These are phyloP conservation scores for Oryza punctata DNA, from an alignment of 176 grass and related monocot genomes.

Conservation along the genomic window DNA sequence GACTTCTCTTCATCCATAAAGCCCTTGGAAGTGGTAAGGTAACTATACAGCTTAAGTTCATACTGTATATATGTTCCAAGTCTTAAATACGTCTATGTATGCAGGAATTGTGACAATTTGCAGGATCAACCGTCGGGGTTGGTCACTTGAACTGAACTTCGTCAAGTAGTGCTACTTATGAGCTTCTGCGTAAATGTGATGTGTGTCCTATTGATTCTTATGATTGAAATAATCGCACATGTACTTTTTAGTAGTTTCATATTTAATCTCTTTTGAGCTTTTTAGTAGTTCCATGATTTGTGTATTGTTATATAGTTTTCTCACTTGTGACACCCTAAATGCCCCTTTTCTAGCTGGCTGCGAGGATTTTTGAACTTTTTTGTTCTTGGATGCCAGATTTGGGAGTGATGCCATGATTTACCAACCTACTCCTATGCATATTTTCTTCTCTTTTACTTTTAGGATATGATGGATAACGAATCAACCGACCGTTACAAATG, in stretches of 20 bases:
- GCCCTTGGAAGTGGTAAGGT: slow-evolving; percentile 1
- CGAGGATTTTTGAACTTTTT: neutral
- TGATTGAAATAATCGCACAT: neutral
- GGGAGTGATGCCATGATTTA: neutral
- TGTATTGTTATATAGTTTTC: too few species aligned
- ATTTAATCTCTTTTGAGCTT: too few species aligned
- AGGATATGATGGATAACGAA: neutral
- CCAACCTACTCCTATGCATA: neutral
- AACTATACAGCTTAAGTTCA: neutral
- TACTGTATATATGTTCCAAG: slow-evolving; percentile 27
- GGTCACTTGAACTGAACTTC: neutral
- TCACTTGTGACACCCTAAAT: neutral
- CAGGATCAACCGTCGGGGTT: neutral
- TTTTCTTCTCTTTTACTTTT: neutral
- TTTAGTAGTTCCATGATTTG: too few species aligned
- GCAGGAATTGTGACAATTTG: neutral
- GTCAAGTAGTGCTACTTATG: neutral
- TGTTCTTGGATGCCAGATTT: neutral
- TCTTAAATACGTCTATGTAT: neutral
- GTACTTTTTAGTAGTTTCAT: neutral
- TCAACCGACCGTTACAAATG: neutral
- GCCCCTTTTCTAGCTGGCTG: neutral
- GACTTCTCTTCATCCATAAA: slow-evolving; percentile 42
- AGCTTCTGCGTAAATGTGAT: slow-evolving; percentile 8
- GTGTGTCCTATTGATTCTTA: too few species aligned